These are phyloP conservation scores for Syzygium aromaticum DNA, from an alignment of 345 rosid genomes.

Conservation along the genomic window DNA sequence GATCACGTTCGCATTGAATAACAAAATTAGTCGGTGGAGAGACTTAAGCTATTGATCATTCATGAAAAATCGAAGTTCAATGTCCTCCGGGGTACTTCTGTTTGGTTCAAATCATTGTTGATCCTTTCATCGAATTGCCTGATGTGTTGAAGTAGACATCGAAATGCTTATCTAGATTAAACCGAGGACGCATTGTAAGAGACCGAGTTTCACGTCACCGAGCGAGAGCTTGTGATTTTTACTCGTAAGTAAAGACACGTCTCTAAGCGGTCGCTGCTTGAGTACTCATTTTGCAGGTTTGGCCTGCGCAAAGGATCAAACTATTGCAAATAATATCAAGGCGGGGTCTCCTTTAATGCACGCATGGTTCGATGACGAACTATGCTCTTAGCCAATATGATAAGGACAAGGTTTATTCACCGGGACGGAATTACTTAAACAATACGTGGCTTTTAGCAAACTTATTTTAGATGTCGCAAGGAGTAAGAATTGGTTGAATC, in stretches of 20 bases:
- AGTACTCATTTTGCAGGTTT: not conserved
- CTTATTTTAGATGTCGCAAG: not conserved
- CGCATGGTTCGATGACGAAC: not conserved
- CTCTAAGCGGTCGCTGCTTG: not conserved
- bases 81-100: not conserved
- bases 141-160: not conserved
- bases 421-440: not conserved
- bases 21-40: not conserved
- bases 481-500: not conserved
- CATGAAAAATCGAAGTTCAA: not conserved
- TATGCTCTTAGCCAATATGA: not conserved
- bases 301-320: not conserved
- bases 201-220: not conserved
- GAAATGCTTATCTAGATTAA: not conserved
- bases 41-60: not conserved
- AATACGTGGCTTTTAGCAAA: not conserved
- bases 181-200: rapidly evolving
- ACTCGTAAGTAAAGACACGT: not conserved
- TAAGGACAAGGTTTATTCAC: not conserved
- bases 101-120: not conserved
- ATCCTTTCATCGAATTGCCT: not conserved
- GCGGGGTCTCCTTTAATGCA: not conserved
- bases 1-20: not conserved
- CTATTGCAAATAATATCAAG: not conserved
- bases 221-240: not conserved